phyloP scores from a whole-genome alignment of 169 alveolate genomes.

The Prorocentrum cordatum region DNA sequence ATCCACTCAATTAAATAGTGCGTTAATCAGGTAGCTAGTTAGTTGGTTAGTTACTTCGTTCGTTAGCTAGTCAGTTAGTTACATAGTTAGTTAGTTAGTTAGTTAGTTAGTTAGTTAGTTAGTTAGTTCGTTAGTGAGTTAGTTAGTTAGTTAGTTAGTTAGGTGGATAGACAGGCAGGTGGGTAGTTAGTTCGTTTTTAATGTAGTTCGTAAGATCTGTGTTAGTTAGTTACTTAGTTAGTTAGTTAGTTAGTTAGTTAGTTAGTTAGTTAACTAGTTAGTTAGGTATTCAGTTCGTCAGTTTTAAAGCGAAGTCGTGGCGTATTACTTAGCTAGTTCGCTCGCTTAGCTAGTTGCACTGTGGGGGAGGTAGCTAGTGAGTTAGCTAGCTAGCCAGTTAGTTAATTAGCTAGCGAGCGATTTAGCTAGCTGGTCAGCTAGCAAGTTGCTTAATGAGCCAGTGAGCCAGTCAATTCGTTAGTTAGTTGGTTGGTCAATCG shows the following conservation, averaged over 20 bases:
- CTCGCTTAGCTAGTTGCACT: too few species aligned
- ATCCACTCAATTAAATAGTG: background rate
- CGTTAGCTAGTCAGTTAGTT: background rate
- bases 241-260: background rate
- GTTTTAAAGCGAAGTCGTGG: too few species aligned
- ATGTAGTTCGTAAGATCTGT: background rate
- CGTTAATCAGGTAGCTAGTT: background rate
- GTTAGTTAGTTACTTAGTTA: background rate
- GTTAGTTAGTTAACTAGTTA: background rate
- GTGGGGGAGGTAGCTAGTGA: too few species aligned
- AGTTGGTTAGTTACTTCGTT: background rate
- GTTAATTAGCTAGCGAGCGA: too few species aligned
- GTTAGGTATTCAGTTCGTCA: too few species aligned
- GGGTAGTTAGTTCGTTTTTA: background rate
- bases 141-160: background rate
- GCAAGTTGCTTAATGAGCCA: too few species aligned
- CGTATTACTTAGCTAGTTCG: too few species aligned
- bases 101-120: background rate
- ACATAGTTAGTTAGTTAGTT: background rate
- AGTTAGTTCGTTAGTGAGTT: background rate
- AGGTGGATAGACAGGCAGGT: background rate
- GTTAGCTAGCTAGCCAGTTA: too few species aligned
- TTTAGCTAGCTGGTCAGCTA: too few species aligned
- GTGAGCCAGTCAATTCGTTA: too few species aligned
- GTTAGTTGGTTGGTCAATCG: too few species aligned